Conservation (phyloP, 2,329 filamentous ascomycete species). For the Rhynchosporium graminicola region DNA sequence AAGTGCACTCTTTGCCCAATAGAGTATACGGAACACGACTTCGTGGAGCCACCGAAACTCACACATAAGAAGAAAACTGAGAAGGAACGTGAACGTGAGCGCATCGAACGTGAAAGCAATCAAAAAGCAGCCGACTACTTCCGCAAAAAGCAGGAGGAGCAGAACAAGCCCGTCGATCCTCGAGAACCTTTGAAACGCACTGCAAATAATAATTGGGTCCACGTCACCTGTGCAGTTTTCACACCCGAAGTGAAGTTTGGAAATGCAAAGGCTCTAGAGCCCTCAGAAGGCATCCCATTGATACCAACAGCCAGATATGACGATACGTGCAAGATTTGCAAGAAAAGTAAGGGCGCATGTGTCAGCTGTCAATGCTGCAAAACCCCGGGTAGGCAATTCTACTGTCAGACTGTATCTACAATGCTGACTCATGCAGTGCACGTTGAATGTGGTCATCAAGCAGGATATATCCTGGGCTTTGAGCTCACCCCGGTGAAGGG, state of each 20-base stretch:
- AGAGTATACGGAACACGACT: constrained; percentile 76
- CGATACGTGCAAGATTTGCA: constrained; percentile 82
- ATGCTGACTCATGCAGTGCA: constrained; percentile 55
- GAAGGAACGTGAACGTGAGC: constrained; percentile 86
- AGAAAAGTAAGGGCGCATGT: constrained; percentile 73
- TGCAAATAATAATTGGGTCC: constrained; percentile 96
- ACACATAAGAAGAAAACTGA: constrained; percentile 88
- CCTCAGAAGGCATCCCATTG: constrained; percentile 85
- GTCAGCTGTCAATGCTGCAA: constrained; percentile 78
- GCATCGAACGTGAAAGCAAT: constrained; percentile 80
- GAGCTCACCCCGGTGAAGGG: constrained; percentile 89
- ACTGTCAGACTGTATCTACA: neutral
- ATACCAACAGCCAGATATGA: constrained; percentile 74
- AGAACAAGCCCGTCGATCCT: constrained; percentile 79
- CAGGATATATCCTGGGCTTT: constrained; percentile 82
- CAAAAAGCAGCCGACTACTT: constrained; percentile 80
- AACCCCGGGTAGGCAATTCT: constrained; percentile 42
- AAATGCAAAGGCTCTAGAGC: constrained; percentile 76
- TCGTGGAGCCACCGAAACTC: constrained; percentile 78
- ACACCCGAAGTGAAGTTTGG: constrained; percentile 92
- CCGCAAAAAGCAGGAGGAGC: constrained; percentile 77
- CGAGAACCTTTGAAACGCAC: constrained; percentile 92
- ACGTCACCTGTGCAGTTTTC: constrained; percentile 91
- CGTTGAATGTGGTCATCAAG: constrained; percentile 85
- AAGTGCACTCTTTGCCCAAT: constrained; percentile 91